These are phyloP conservation scores for Zizania palustris DNA, from an alignment of 202 grass and related monocot genomes.

Conservation along the genomic window DNA sequence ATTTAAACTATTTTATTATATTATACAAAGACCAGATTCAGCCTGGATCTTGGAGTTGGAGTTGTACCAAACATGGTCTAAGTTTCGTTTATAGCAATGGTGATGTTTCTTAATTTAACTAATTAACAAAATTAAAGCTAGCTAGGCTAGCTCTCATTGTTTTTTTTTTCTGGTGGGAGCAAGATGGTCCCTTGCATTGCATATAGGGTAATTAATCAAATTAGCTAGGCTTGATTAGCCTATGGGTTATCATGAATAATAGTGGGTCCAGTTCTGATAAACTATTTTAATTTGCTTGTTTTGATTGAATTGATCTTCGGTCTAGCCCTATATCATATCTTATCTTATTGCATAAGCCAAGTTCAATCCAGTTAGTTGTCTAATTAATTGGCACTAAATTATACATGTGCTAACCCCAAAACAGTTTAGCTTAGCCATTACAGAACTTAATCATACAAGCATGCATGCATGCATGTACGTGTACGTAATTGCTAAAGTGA, in stretches of 20 bases:
- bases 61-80: too few relatives aligned
- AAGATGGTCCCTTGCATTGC: constrained; percentile 31
- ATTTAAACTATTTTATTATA: too few relatives aligned
- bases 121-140: constrained; percentile 41
- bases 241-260: constrained; percentile 42
- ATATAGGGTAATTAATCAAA: not conserved
- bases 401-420: not conserved
- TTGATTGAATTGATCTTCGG: not conserved
- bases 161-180: constrained; percentile 29
- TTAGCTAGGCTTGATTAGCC: constrained; percentile 6
- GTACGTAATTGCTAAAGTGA: not conserved
- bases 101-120: constrained; percentile 45
- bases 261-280: constrained; percentile 18
- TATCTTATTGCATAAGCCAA: not conserved
- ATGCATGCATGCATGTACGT: too few relatives aligned
- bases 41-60: too few relatives aligned
- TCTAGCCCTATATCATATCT: too few relatives aligned
- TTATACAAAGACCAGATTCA: too few relatives aligned
- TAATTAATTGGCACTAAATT: not conserved
- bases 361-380: not conserved
- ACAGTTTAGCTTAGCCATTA: not conserved
- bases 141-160: not conserved
- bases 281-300: not conserved
- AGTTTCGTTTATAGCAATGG: constrained; percentile 39
- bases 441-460: not conserved